A percentile compares a stretch with the other conserved stretches of the same genome.
Conservation (phyloP, 495 filamentous ascomycete species). For the Penicillium antarcticum region DNA sequence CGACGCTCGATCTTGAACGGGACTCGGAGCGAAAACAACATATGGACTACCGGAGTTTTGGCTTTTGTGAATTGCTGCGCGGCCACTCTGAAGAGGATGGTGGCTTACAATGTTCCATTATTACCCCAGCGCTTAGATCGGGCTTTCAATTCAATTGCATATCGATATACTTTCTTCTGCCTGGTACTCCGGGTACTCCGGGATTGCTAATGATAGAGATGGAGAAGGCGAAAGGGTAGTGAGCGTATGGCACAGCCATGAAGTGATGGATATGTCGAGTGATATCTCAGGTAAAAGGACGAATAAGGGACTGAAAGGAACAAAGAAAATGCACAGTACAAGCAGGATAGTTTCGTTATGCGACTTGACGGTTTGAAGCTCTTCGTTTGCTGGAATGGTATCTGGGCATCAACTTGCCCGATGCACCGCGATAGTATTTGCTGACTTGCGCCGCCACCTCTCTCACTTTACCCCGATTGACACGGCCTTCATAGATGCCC, state of each 20-base stretch:
- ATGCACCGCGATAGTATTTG: conserved; percentile 17
- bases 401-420: conserved; percentile 11
- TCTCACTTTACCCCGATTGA: conserved; percentile 31
- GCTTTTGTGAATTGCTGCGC: conserved; percentile 29
- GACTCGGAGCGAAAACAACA: conserved; percentile 19
- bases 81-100: conserved; percentile 10
- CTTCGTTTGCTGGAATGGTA: neutral
- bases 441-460: conserved; percentile 24
- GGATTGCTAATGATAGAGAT: conserved; percentile 9
- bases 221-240: neutral
- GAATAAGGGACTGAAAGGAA: neutral
- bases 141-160: conserved; percentile 18
- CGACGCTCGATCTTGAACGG: conserved; percentile 1
- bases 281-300: neutral
- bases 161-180: conserved; percentile 2
- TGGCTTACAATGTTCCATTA: conserved; percentile 30
- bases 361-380: neutral
- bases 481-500: conserved; percentile 32
- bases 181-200: conserved; percentile 1
- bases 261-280: conserved; percentile 5
- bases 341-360: neutral
- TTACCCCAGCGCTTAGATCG: conserved; percentile 22
- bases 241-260: conserved; percentile 12
- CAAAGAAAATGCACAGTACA: too few relatives aligned
- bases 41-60: conserved; percentile 38